Conservation (phyloP, 768 basidiomycete species). For the Leccinum fibrillosum region DNA sequence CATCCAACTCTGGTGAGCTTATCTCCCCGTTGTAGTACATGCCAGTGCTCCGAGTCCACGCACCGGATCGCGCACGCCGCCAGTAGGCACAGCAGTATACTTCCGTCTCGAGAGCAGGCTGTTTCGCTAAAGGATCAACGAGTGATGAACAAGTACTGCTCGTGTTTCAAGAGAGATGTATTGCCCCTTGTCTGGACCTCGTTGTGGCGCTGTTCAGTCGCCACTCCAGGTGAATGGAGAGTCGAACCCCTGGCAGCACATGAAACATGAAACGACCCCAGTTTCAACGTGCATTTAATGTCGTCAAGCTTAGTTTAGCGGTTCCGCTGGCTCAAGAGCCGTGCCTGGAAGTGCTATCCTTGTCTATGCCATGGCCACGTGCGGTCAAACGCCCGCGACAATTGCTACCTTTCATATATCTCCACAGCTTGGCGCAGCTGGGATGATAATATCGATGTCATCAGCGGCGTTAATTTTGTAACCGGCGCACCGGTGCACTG, state of each 20-base stretch:
- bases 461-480: neutral
- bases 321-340: neutral
- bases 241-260: neutral
- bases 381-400: neutral
- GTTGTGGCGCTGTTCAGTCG: neutral
- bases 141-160: neutral
- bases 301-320: neutral
- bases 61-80: no score
- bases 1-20: neutral
- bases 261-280: neutral
- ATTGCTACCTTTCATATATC: neutral
- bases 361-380: neutral
- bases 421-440: neutral
- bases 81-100: neutral
- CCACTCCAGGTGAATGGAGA: neutral
- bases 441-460: neutral
- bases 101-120: neutral
- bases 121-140: neutral
- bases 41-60: neutral
- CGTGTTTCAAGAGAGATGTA: neutral
- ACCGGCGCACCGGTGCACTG: neutral
- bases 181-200: neutral
- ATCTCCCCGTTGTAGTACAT: neutral
- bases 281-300: neutral
- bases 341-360: neutral